Percentiles rank a stretch among this genome's conserved stretches.
Evolutionary conservation across 768 basidiomycete species (phyloP).

Genomic region (Boletus eberwhitei): DNA sequence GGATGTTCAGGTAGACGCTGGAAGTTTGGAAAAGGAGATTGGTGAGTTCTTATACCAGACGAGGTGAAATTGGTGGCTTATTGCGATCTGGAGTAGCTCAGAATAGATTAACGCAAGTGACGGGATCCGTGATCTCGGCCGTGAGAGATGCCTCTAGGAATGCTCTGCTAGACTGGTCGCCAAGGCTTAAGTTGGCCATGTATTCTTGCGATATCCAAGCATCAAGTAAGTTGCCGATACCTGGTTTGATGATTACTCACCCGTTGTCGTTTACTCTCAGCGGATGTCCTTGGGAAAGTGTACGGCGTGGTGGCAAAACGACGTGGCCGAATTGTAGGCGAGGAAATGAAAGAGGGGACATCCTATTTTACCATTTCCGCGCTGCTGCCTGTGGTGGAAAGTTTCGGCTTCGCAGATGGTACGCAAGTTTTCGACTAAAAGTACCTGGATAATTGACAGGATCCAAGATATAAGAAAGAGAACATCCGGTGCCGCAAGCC

Average conservation of each 20-base stretch:
- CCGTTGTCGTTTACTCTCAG: constrained; percentile 37
- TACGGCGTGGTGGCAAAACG: constrained; percentile 93
- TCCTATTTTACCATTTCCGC: constrained; percentile 91
- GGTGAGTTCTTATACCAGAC: constrained; percentile 40
- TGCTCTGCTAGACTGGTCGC: constrained; percentile 95
- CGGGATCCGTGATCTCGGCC: constrained; percentile 86
- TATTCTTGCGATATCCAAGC: constrained; percentile 99
- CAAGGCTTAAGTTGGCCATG: constrained; percentile 95
- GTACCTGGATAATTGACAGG: constrained; percentile 6
- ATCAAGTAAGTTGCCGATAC: constrained; percentile 62
- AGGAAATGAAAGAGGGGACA: constrained; percentile 99
- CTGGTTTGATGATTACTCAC: constrained; percentile 10
- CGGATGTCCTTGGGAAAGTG: constrained; percentile 96
- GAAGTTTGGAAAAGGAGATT: constrained; percentile 60
- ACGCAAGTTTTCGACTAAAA: neutral
- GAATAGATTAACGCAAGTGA: constrained; percentile 78
- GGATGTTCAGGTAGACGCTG: constrained; percentile 58
- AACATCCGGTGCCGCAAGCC: constrained; percentile 95
- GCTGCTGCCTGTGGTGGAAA: constrained; percentile 91
- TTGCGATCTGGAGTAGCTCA: constrained; percentile 48
- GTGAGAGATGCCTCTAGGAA: constrained; percentile 88
- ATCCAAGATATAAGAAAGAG: constrained; percentile 85
- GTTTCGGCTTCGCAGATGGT: constrained; percentile 98
- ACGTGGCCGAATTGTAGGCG: constrained; percentile 88
- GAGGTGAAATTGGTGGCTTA: constrained; percentile 9